phyloP scores from a whole-genome alignment of 345 rosid genomes.

The Lumnitzera littorea region DNA sequence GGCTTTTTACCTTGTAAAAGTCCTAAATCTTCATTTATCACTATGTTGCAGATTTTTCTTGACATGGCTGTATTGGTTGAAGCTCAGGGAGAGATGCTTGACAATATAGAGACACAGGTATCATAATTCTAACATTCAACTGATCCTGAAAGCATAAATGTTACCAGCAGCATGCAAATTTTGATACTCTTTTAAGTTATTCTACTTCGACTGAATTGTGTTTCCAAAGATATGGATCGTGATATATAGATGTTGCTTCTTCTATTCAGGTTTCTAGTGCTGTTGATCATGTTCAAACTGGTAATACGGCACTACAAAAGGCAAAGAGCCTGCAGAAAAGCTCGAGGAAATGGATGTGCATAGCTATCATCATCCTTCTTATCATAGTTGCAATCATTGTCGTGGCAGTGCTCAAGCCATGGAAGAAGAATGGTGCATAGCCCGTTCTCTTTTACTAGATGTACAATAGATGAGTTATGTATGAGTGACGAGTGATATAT shows the following conservation, averaged over 20 bases:
- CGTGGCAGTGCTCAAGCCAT: slow-evolving; percentile 77
- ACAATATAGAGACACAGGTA: slow-evolving; percentile 2
- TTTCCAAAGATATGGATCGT: too few relatives aligned
- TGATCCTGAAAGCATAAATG: too few relatives aligned
- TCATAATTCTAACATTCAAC: too few relatives aligned
- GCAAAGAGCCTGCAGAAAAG: slow-evolving; percentile 5
- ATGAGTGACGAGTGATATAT: too few relatives aligned
- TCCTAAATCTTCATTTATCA: background rate
- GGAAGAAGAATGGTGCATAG: slow-evolving; percentile 26
- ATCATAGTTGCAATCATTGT: background rate
- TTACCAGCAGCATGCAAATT: too few relatives aligned
- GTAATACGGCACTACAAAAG: background rate
- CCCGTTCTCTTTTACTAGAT: background rate
- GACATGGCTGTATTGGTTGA: slow-evolving; percentile 3
- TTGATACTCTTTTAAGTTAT: too few relatives aligned
- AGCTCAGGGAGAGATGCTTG: slow-evolving; percentile 4
- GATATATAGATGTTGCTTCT: too few relatives aligned
- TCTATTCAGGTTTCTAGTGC: too few relatives aligned
- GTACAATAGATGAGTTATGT: too few relatives aligned
- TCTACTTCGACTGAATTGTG: too few relatives aligned
- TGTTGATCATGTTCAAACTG: background rate
- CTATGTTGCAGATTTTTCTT: background rate
- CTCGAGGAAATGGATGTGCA: slow-evolving; percentile 8
- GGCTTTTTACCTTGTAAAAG: too few relatives aligned
- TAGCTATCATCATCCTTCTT: slow-evolving; percentile 4